These are phyloP conservation scores for Aspergillus ellipticus DNA, from an alignment of 495 filamentous ascomycete genomes.

Conservation along the genomic window DNA sequence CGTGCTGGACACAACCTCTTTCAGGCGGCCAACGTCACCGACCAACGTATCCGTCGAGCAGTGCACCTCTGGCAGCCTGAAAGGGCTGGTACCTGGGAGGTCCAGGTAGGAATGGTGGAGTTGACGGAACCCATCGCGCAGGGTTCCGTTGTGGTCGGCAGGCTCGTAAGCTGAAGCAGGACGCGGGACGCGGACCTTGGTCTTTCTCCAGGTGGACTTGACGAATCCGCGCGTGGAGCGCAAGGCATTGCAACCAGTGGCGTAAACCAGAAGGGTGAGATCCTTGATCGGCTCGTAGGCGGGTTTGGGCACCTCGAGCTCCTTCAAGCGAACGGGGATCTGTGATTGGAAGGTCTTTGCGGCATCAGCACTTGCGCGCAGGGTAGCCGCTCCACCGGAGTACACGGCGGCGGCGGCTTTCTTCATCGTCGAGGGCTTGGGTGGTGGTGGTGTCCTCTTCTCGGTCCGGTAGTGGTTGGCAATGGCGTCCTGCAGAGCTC, in stretches of 20 bases:
- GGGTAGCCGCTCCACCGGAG: not conserved
- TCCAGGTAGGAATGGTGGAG: not conserved
- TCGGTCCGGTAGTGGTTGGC: not conserved
- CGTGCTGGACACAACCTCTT: not conserved
- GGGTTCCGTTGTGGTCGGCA: not conserved
- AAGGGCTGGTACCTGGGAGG: not conserved
- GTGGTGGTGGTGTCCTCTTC: not conserved
- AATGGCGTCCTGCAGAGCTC: not conserved
- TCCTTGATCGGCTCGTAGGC: not conserved
- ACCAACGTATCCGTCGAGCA: not conserved
- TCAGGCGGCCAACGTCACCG: not conserved
- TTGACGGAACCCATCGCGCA: not conserved
- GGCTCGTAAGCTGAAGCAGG: not conserved
- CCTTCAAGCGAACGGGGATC: not conserved
- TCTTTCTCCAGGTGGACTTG: not conserved
- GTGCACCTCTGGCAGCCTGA: not conserved
- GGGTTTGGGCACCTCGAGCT: not conserved
- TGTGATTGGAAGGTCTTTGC: not conserved
- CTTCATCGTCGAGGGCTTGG: not conserved
- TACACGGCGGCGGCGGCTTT: not conserved
- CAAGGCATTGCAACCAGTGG: not conserved
- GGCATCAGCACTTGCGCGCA: not conserved
- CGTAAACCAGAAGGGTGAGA: not conserved
- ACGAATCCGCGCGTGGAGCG: not conserved
- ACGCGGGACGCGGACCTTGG: not conserved